Percentiles rank a stretch among this genome's conserved stretches.
Conservation (phyloP, 495 filamentous ascomycete genomes). For the Cryomyces antarcticus region DNA sequence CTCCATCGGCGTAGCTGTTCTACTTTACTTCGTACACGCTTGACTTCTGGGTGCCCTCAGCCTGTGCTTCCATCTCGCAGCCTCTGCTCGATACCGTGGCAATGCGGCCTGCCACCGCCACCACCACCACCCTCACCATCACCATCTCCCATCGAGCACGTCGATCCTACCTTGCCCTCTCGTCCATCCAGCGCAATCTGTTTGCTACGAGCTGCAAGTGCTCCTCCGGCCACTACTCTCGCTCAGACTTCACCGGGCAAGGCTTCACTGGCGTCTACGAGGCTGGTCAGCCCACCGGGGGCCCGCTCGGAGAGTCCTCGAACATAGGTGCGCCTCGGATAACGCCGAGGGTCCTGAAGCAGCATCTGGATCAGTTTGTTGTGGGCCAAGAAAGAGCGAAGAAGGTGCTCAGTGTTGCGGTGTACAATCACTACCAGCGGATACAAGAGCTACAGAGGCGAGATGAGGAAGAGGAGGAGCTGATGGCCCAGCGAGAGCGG, state of each 20-base stretch:
- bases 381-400: slow-evolving; percentile 95
- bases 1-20: too few species aligned
- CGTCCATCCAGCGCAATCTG: slow-evolving; percentile 12
- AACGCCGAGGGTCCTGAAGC: slow-evolving; percentile 68
- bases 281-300: slow-evolving; percentile 29
- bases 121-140: not conserved
- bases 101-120: not conserved
- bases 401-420: slow-evolving; percentile 75
- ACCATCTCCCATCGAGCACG: slow-evolving; percentile 13
- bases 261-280: slow-evolving; percentile 64
- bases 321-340: slow-evolving; percentile 22
- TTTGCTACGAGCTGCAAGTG: slow-evolving; percentile 11
- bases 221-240: slow-evolving; percentile 31
- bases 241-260: slow-evolving; percentile 42
- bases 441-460: slow-evolving; percentile 56
- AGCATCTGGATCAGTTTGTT: slow-evolving; percentile 85
- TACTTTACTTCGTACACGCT: too few species aligned
- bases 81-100: too few species aligned
- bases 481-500: slow-evolving; percentile 28
- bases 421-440: slow-evolving; percentile 94
- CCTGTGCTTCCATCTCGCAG: too few species aligned
- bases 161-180: slow-evolving; percentile 22
- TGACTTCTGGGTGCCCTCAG: too few species aligned
- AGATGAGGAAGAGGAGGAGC: slow-evolving; percentile 57
- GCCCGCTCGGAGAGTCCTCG: slow-evolving; percentile 14